Evolutionary conservation across 129 eudicot genomes (phyloP).

Genomic region (Calendula officinalis): DNA sequence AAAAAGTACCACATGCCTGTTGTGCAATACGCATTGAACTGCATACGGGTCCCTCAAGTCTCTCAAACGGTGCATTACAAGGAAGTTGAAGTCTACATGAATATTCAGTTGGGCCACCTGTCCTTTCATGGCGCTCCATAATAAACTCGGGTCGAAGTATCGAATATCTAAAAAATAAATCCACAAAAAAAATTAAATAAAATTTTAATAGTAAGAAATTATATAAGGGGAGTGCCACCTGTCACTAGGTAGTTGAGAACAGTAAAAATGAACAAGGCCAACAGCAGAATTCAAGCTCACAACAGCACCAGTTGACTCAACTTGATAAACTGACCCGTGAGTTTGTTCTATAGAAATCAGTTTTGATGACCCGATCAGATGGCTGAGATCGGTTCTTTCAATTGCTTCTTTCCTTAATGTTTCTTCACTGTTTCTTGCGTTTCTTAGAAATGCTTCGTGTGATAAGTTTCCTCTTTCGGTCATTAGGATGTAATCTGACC

Average conservation of each 20-base stretch:
- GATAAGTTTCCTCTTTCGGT: slow-evolving; percentile 89
- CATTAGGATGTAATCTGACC: slow-evolving; percentile 98
- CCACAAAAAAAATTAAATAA: neutral
- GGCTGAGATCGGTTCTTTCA: slow-evolving; percentile 94
- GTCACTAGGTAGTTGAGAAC: slow-evolving; percentile 98
- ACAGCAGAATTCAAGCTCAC: slow-evolving; percentile 99
- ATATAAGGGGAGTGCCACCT: slow-evolving; percentile 41
- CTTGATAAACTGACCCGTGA: slow-evolving; percentile 78
- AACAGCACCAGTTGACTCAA: slow-evolving; percentile 94
- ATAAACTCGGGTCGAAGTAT: slow-evolving; percentile 96
- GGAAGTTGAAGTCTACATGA: slow-evolving; percentile 99
- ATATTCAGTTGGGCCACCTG: slow-evolving; percentile 70
- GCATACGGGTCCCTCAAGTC: slow-evolving; percentile 96
- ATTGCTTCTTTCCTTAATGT: slow-evolving; percentile 96
- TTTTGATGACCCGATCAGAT: slow-evolving; percentile 65
- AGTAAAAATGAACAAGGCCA: slow-evolving; percentile 93
- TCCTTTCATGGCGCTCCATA: slow-evolving; percentile 94
- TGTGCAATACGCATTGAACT: slow-evolving; percentile 96
- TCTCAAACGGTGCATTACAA: slow-evolving; percentile 96
- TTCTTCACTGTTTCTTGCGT: slow-evolving; percentile 97
- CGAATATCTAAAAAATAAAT: slow-evolving; percentile 58
- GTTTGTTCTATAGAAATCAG: slow-evolving; percentile 60
- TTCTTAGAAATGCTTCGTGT: slow-evolving; percentile 87
- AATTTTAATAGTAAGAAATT: neutral
- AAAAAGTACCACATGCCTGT: slow-evolving; percentile 53